phyloP scores from a whole-genome alignment of 805 yeast genomes.

The Cyberlindnera saturnus region DNA sequence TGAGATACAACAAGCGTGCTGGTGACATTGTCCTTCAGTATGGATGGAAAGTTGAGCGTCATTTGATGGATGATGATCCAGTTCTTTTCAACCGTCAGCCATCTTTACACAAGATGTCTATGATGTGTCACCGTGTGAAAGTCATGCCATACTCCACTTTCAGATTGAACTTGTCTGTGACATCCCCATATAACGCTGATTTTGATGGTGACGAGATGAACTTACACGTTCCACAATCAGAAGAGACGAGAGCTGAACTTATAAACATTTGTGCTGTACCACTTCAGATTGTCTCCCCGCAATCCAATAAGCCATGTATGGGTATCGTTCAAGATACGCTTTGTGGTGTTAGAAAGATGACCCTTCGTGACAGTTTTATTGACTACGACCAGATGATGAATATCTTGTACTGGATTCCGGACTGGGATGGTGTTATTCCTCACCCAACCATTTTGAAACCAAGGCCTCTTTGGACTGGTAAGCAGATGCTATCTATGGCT shows the following conservation, averaged over 20 bases:
- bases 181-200: slow-evolving; percentile 99
- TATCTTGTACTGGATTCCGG: slow-evolving; percentile 94
- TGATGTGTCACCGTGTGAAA: slow-evolving; percentile 98
- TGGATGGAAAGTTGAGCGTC: slow-evolving; percentile 99
- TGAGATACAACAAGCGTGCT: slow-evolving; percentile 94
- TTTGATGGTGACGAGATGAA: slow-evolving; percentile 99
- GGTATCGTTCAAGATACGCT: slow-evolving; percentile 99
- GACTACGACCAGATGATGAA: slow-evolving; percentile 95
- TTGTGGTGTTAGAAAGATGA: slow-evolving; percentile 95
- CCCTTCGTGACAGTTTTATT: slow-evolving; percentile 80
- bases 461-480: slow-evolving; percentile 96
- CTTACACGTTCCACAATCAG: slow-evolving; percentile 97
- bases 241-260: slow-evolving; percentile 94
- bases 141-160: slow-evolving; percentile 99
- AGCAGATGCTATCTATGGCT: slow-evolving; percentile 85
- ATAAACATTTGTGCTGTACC: slow-evolving; percentile 96
- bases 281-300: slow-evolving; percentile 95
- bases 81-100: slow-evolving; percentile 99
- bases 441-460: slow-evolving; percentile 93
- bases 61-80: slow-evolving; percentile 95
- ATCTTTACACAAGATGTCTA: slow-evolving; percentile 97
- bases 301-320: slow-evolving; percentile 98
- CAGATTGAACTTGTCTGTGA: slow-evolving; percentile 92
- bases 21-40: slow-evolving; percentile 97
- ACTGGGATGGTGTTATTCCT: slow-evolving; percentile 98